These are phyloP conservation scores for Botryosphaeria dothidea DNA, from an alignment of 2,329 filamentous ascomycete genomes.

Conservation along the genomic window DNA sequence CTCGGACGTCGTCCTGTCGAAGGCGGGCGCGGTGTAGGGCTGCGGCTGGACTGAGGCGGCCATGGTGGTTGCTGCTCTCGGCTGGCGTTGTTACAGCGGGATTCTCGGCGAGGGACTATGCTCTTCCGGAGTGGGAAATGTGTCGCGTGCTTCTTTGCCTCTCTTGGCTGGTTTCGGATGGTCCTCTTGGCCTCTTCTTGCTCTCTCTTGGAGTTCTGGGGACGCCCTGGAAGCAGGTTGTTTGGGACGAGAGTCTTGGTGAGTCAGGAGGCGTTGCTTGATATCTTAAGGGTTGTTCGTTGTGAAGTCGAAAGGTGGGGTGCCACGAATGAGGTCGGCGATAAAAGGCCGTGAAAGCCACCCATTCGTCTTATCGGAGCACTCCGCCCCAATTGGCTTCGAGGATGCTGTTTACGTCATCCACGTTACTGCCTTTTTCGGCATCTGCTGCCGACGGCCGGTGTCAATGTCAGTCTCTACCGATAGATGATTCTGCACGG, in stretches of 20 bases:
- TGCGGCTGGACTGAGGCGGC: constrained; percentile 1
- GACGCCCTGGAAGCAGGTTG: not conserved
- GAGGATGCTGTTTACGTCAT: constrained; percentile 6
- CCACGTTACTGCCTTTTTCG: constrained; percentile 2
- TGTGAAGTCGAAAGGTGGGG: not conserved
- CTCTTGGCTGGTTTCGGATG: not conserved
- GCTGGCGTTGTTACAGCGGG: not conserved
- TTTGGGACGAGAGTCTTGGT: not conserved
- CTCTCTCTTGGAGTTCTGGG: not conserved
- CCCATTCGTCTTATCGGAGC: not conserved
- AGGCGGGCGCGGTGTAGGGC: not conserved
- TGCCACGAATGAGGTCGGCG: not conserved
- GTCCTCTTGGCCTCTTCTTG: not conserved
- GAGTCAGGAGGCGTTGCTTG: not conserved
- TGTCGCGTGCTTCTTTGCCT: not conserved
- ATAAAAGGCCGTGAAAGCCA: no score
- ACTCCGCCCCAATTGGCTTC: not conserved
- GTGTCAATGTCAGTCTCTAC: no score
- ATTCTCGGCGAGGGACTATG: no score
- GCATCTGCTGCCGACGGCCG: constrained; percentile 10
- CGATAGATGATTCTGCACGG: no score
- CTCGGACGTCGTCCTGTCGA: constrained; percentile 14
- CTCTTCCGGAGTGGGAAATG: not conserved
- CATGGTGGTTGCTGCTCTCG: constrained; percentile 2
- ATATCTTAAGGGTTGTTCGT: not conserved